phyloP scores from a whole-genome alignment of 495 filamentous ascomycete genomes.

The Aspergillus nanangensis region DNA sequence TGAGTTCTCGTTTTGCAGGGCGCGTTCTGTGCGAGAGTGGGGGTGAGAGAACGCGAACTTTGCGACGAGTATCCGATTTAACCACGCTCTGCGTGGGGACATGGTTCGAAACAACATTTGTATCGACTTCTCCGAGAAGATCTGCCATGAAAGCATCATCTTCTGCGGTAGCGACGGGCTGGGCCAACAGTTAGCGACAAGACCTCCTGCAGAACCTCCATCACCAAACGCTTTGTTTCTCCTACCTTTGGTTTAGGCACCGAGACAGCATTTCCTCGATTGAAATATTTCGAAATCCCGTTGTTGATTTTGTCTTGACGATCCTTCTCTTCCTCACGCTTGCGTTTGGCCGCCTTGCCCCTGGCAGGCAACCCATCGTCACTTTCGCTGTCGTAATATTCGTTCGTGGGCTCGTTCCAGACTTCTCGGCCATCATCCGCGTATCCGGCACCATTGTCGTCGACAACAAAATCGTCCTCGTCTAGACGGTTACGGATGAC shows the following conservation, averaged over 20 bases:
- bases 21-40: slow-evolving; percentile 46
- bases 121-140: slow-evolving; percentile 85
- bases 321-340: slow-evolving; percentile 84
- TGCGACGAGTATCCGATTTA: slow-evolving; percentile 69
- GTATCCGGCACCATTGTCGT: slow-evolving; percentile 90
- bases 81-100: slow-evolving; percentile 57
- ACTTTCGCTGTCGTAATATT: slow-evolving; percentile 61
- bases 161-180: slow-evolving; percentile 63
- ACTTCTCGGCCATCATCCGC: slow-evolving; percentile 96
- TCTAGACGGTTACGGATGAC: slow-evolving; percentile 85
- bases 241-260: slow-evolving; percentile 77
- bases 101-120: slow-evolving; percentile 60
- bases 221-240: not conserved
- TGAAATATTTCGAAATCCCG: slow-evolving; percentile 92
- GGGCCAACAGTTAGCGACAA: slow-evolving; percentile 5
- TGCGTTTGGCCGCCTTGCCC: slow-evolving; percentile 76
- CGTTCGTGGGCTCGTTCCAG: slow-evolving; percentile 66
- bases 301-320: slow-evolving; percentile 83
- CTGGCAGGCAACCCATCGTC: slow-evolving; percentile 61
- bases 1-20: slow-evolving; percentile 37
- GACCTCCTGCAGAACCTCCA: not conserved
- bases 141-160: slow-evolving; percentile 82
- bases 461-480: slow-evolving; percentile 95
- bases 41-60: slow-evolving; percentile 77
- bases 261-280: slow-evolving; percentile 58